Conservation (phyloP, 2,329 filamentous ascomycete genomes). For the Fusarium caatingaense region DNA sequence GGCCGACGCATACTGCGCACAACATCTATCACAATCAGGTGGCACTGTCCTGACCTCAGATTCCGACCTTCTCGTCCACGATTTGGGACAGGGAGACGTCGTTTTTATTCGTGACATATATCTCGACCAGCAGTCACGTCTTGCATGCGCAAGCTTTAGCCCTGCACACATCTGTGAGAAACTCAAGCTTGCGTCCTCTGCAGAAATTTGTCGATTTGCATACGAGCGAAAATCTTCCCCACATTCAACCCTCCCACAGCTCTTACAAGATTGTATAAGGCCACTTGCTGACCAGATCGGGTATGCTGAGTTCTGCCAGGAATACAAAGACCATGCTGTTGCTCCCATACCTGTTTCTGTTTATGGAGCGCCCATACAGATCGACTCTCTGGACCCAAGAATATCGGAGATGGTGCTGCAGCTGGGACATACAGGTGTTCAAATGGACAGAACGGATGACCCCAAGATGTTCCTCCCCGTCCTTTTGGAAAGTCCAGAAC, state of each 20-base stretch:
- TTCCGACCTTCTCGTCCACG: conserved; percentile 83
- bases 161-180: conserved; percentile 54
- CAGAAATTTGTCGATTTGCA: conserved; percentile 49
- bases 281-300: conserved; percentile 33
- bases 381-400: conserved; percentile 52
- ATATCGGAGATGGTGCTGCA: conserved; percentile 55
- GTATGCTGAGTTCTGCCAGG: conserved; percentile 49
- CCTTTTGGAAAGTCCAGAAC: conserved; percentile 67
- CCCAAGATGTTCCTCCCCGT: conserved; percentile 72
- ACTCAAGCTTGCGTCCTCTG: conserved; percentile 53
- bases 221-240: conserved; percentile 51
- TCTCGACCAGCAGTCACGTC: conserved; percentile 38
- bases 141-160: conserved; percentile 47
- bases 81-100: conserved; percentile 74
- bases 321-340: conserved; percentile 47
- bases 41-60: conserved; percentile 81
- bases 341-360: conserved; percentile 31
- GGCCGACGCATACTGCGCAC: conserved; percentile 84
- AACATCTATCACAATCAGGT: conserved; percentile 64
- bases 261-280: conserved; percentile 46
- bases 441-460: conserved; percentile 34
- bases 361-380: conserved; percentile 13
- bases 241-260: conserved; percentile 47
- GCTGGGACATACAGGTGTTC: conserved; percentile 25
- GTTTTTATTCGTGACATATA: conserved; percentile 76